Percentiles rank a stretch among this genome's conserved stretches.
These are phyloP conservation scores for Vaccinium vitisidaea DNA, from an alignment of 148 eudicot genomes.

Conservation along the genomic window DNA sequence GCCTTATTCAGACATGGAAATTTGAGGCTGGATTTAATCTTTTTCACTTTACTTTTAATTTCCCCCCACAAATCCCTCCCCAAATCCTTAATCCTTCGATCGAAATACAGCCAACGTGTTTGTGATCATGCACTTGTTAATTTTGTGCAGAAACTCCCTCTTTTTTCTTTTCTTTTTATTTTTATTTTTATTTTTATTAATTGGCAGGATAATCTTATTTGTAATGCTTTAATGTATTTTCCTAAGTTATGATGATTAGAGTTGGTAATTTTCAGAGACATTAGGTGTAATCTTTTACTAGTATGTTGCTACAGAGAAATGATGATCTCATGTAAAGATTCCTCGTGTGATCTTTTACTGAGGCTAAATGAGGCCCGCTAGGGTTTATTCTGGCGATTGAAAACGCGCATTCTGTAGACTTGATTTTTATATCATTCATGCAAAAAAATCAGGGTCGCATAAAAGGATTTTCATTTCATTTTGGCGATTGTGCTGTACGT, in stretches of 20 bases:
- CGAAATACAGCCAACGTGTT: neutral
- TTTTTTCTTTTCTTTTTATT: neutral
- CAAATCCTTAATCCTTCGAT: neutral
- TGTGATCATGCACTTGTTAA: conserved; percentile 5
- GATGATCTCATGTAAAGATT: neutral
- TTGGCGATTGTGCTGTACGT: neutral
- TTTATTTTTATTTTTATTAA: neutral
- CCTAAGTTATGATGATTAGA: neutral
- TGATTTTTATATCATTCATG: neutral
- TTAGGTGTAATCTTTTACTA: neutral
- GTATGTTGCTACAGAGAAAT: neutral
- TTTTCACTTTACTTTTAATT: neutral
- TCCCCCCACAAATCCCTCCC: neutral
- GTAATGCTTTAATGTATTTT: neutral
- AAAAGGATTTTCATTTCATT: neutral
- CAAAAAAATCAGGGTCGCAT: neutral
- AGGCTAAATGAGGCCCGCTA: neutral
- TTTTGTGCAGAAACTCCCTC: conserved; percentile 9
- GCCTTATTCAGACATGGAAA: neutral
- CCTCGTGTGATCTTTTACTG: neutral
- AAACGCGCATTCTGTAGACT: neutral
- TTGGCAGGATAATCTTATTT: neutral
- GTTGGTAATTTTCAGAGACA: neutral
- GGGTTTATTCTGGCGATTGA: neutral
- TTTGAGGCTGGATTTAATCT: neutral